Base-by-base conservation (phyloP, 371 early-diverging fungal genomes). In the Lichtheimia hyalospora region DNA sequence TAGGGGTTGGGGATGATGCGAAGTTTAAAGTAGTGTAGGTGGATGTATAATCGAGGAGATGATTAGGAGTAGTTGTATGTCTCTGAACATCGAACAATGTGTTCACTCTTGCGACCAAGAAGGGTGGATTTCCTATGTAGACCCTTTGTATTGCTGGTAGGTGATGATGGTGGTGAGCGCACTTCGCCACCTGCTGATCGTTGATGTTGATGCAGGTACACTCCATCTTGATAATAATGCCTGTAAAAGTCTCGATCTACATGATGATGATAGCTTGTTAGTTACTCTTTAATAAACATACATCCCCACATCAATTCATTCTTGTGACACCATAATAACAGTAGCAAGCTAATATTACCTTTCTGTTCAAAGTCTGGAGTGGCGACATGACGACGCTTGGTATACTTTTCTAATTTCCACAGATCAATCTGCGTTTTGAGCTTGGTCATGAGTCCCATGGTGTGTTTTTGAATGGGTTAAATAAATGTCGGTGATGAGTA, bases 181-280 rank as follows among this genome's bases (percentile, higher is more conserved):
- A 41, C 51, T 54, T 51, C 53, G 10, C 48, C 46, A 3, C 23
- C 46, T 21, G 50, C 41, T 18, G 16, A 16, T 34, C 49, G 43
- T 51, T 63, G 67, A 20, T 62, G 59, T 27, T 68, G 71, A 66
- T 77, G 62, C 27, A 82, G 67, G 61, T 85, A 85, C 13, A 85
- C 83, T 14, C 85, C 85, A 57, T 83, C 80, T 60, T 82, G 81
- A 59, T 85, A 85, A 57, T 81, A 64, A 18, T 79, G 72, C 42
- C 77, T 71, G 57, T 85, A 85, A 56, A 78, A 85, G 21, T 83
- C 82, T 41, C 71, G 67, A 65, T 85, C 84, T 69, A 44, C 5
- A 34, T 0, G 34, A 34, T 34, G 34, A 34, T 34, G 34, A 34
- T 34, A 34, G 10, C 34, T 34, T 34, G 34, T 34, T 10, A 34